Base-by-base conservation (phyloP, 176 grass and related monocot species). In the Carex pumila region DNA sequence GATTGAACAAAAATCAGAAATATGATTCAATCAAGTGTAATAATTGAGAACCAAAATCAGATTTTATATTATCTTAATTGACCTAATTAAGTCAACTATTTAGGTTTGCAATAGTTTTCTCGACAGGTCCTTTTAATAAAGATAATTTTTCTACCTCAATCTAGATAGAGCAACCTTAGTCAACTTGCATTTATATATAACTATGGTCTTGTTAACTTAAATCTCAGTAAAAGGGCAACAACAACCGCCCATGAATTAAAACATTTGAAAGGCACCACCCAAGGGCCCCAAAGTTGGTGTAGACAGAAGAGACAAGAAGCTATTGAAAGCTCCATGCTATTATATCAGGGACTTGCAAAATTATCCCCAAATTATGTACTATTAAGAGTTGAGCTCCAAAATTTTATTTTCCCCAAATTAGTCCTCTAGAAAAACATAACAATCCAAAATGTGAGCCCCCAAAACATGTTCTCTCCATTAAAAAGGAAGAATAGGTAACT, bases 21-120 rank as follows among this genome's bases (percentile, higher is more conserved):
- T 19, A 21, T 54, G 47, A 53, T 22, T 7, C 13, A 30, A 22
- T 52, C 71, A 54, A 30, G 12, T 25, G 12, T 47, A 75, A 65
- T 75, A 75, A 75, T 74, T 75, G 47, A 75, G 71, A 21, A 52
- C 19, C 45, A 45, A 50, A 74, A n/a, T 74, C 14, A 30, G 71
- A 53, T 5, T 17, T 37, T 75, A 71, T 75, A 14, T 14, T 75
- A 75, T 53, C 12, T 53, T 30, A 13, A 53, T 75, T 49, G 71
- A 53, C 45, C 22, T 21, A 25, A 7, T 52, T 22, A 43, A 75
- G 45, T 54, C 45, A 75, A 75, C 3, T 75, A 53, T 75, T 29
- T 53, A 75, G 6, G 47, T 75, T 73, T 75, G 21, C 71, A 52
- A 14, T 74, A 50, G 21, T 9, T 53, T 74, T 53, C 63, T 65